Conservation (phyloP, 108 stramenopile genomes). For the Cylindrotheca closterium region DNA sequence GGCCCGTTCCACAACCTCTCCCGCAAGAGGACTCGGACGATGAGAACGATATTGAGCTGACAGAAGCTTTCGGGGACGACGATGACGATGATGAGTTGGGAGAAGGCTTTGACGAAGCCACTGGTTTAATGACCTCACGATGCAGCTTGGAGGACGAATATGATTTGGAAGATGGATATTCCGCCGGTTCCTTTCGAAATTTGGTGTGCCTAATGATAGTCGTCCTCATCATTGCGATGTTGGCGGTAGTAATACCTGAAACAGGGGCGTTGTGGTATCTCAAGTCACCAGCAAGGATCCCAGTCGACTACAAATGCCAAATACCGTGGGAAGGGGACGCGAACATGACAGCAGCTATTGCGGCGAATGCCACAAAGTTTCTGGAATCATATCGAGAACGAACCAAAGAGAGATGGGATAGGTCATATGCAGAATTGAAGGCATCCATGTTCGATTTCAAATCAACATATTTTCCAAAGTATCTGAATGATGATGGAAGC, state of each 20-base stretch:
- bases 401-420: constrained; percentile 30
- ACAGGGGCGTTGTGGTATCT: constrained; percentile 6
- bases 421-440: constrained; percentile 28
- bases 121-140: not conserved
- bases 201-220: constrained; percentile 5
- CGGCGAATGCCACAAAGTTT: constrained; percentile 28
- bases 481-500: constrained; percentile 30
- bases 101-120: not conserved
- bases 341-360: not conserved
- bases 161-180: not conserved
- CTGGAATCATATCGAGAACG: constrained; percentile 17
- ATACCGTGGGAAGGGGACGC: not conserved
- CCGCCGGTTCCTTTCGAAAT: constrained; percentile 6
- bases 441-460: constrained; percentile 25
- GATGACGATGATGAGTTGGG: not conserved
- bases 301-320: constrained; percentile 13
- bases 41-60: constrained; percentile 1
- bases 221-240: constrained; percentile 12
- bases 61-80: not conserved
- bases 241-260: constrained; percentile 13
- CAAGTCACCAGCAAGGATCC: constrained; percentile 12
- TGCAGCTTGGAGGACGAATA: not conserved
- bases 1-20: not conserved
- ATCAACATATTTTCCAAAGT: constrained; percentile 15
- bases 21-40: constrained; percentile 18